Percentiles rank a stretch among this genome's conserved stretches.
Evolutionary conservation across 192 early-diverging fungal genomes (phyloP).

Genomic region (Coemansia sp.): DNA sequence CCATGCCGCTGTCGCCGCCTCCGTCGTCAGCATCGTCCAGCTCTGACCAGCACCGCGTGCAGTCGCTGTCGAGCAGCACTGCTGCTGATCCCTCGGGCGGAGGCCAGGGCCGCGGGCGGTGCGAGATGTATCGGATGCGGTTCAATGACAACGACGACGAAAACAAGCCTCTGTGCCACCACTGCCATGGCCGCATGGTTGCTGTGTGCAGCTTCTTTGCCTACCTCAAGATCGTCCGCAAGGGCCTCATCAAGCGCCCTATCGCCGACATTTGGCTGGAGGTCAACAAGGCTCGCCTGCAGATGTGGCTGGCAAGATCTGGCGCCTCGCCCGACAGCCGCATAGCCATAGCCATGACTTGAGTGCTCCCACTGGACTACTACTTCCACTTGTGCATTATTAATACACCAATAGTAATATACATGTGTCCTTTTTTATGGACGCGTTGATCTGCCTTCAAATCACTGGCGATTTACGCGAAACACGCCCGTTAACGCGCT

Average conservation of each 20-base stretch:
- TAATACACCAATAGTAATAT: background rate
- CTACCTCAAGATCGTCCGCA: slow-evolving; percentile 48
- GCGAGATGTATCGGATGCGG: slow-evolving; percentile 46
- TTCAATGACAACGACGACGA: slow-evolving; percentile 46
- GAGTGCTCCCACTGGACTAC: background rate
- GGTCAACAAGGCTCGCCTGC: slow-evolving; percentile 47
- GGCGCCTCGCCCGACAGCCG: slow-evolving; percentile 45
- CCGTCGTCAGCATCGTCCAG: slow-evolving; percentile 4
- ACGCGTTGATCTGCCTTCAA: background rate
- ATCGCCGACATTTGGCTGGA: slow-evolving; percentile 55
- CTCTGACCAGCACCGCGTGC: slow-evolving; percentile 11
- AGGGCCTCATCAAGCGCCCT: slow-evolving; percentile 50
- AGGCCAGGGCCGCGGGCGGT: background rate
- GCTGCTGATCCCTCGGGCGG: background rate
- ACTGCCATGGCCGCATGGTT: slow-evolving; percentile 50
- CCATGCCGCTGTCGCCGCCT: slow-evolving; percentile 5
- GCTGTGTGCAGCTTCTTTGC: slow-evolving; percentile 54
- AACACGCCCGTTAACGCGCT: slow-evolving; percentile 1
- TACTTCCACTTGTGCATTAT: too few relatives aligned
- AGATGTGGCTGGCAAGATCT: slow-evolving; percentile 53
- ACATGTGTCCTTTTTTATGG: background rate
- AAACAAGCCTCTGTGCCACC: slow-evolving; percentile 47
- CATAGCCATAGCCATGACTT: slow-evolving; percentile 21
- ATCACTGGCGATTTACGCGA: slow-evolving; percentile 1
- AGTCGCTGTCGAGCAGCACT: slow-evolving; percentile 3